Conservation (phyloP, 2,329 filamentous ascomycete genomes). For the Verticillium dahliae region DNA sequence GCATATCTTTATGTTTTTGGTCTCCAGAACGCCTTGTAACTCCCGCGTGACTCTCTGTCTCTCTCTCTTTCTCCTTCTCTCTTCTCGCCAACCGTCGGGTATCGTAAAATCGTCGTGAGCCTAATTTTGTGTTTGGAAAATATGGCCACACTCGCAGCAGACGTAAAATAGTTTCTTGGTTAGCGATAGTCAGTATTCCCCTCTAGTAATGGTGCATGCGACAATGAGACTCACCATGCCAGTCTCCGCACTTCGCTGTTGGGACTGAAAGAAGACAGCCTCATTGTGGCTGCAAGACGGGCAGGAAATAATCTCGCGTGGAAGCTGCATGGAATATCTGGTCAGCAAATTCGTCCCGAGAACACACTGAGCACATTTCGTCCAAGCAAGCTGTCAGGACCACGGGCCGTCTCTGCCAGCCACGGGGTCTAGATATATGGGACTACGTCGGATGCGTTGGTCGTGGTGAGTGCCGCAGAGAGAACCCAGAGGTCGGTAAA, state of each 20-base stretch:
- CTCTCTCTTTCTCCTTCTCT: neutral
- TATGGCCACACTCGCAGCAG: conserved; percentile 87
- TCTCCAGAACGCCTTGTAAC: neutral
- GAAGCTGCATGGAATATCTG: conserved; percentile 57
- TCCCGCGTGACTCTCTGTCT: neutral
- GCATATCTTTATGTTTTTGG: neutral
- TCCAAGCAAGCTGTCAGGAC: too few relatives aligned
- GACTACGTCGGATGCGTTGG: too few relatives aligned
- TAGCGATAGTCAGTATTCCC: conserved; percentile 15
- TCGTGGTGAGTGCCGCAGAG: too few relatives aligned
- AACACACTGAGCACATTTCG: conserved; percentile 8
- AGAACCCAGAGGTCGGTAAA: too few relatives aligned
- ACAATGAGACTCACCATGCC: conserved; percentile 72
- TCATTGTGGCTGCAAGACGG: conserved; percentile 80
- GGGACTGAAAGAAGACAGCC: conserved; percentile 97
- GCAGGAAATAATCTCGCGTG: conserved; percentile 79
- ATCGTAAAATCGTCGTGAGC: neutral
- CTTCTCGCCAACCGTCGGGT: neutral
- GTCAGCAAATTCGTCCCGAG: conserved; percentile 27
- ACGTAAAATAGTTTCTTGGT: conserved; percentile 88
- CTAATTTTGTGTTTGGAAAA: conserved; percentile 52
- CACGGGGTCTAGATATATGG: too few relatives aligned
- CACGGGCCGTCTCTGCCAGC: too few relatives aligned
- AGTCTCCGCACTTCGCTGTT: conserved; percentile 92
- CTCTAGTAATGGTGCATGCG: neutral